Conservation (phyloP, 495 filamentous ascomycete genomes). For the Penicillium malachiteum region DNA sequence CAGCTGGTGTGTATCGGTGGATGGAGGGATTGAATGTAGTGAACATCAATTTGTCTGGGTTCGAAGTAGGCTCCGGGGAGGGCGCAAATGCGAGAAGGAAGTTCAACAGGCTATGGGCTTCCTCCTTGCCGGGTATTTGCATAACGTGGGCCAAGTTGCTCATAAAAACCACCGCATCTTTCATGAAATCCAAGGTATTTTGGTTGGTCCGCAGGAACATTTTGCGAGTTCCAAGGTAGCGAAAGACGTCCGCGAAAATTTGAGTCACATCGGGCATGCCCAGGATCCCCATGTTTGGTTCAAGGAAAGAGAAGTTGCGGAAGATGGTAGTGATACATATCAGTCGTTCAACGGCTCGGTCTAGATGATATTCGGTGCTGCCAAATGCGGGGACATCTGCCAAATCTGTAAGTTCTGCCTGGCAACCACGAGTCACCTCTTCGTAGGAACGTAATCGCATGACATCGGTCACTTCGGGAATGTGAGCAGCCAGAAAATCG, state of each 20-base stretch:
- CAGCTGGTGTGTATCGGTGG: slow-evolving; percentile 86
- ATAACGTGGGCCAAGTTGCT: slow-evolving; percentile 83
- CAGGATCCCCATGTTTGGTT: slow-evolving; percentile 68
- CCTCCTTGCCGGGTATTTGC: slow-evolving; percentile 81
- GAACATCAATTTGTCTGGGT: slow-evolving; percentile 67
- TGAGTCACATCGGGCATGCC: slow-evolving; percentile 73
- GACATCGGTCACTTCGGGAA: slow-evolving; percentile 78
- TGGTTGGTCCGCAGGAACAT: slow-evolving; percentile 74
- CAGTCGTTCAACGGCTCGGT: slow-evolving; percentile 80
- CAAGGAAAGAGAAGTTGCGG: slow-evolving; percentile 86
- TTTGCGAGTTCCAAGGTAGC: slow-evolving; percentile 85
- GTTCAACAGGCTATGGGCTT: slow-evolving; percentile 81
- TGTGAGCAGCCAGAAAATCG: slow-evolving; percentile 74
- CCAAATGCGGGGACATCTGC: slow-evolving; percentile 72
- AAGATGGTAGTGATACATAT: slow-evolving; percentile 91
- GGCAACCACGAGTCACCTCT: slow-evolving; percentile 76
- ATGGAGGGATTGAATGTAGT: slow-evolving; percentile 72
- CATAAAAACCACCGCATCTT: slow-evolving; percentile 84
- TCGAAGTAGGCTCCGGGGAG: slow-evolving; percentile 52
- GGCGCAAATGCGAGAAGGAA: slow-evolving; percentile 91
- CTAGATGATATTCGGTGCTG: slow-evolving; percentile 74
- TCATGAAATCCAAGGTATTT: slow-evolving; percentile 94
- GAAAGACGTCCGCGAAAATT: slow-evolving; percentile 76
- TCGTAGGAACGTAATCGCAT: slow-evolving; percentile 82
- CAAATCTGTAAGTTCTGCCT: slow-evolving; percentile 65